A percentile compares a stretch with the other conserved stretches of the same genome.
Conservation (phyloP, 768 basidiomycete genomes). For the Cystofilobasidium macerans region DNA sequence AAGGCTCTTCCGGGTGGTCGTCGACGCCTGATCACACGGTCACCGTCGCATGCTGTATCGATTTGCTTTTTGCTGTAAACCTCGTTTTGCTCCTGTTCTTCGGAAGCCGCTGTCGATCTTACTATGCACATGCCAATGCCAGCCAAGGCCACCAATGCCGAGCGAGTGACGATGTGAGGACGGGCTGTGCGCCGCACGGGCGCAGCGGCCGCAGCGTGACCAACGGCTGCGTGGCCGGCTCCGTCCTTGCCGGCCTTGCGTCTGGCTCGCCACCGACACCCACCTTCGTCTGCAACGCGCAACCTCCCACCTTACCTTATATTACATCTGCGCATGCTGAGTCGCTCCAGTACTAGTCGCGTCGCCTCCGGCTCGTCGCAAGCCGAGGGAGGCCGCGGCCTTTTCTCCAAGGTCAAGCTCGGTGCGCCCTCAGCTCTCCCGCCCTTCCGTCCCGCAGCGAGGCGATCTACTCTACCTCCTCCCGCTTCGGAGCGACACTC, state of each 20-base stretch:
- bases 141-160: too few species aligned
- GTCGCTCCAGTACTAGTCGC: neutral
- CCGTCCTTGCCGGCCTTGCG: too few species aligned
- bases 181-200: too few species aligned
- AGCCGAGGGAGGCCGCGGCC: neutral
- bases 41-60: conserved; percentile 2
- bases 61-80: neutral
- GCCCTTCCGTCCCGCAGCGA: neutral
- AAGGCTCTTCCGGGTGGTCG: too few species aligned
- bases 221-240: too few species aligned
- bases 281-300: neutral
- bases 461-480: neutral
- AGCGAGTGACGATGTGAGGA: too few species aligned
- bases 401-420: conserved; percentile 5
- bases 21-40: too few species aligned
- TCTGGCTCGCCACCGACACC: neutral
- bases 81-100: too few species aligned
- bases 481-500: neutral
- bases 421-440: neutral
- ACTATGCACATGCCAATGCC: too few species aligned
- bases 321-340: conserved; percentile 5
- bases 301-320: neutral
- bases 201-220: too few species aligned
- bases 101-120: too few species aligned
- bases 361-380: neutral